Evolutionary conservation across 2,329 filamentous ascomycete species (phyloP), one percentile per base, ranked within the genome.

Genomic region (Claviceps africana): DNA sequence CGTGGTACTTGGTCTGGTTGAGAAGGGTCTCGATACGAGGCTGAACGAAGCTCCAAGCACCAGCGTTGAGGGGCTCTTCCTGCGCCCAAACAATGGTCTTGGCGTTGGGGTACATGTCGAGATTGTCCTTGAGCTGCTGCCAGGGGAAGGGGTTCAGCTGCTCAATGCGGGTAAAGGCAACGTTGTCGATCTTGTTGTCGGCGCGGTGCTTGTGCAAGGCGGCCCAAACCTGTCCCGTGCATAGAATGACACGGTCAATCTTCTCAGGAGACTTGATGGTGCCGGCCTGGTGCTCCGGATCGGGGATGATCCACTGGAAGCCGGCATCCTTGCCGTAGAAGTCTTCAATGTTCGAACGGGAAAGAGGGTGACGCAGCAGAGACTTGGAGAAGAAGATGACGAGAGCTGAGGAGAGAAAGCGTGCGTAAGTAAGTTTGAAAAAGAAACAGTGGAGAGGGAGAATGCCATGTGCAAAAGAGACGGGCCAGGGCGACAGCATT

Each of bases 141-240:
- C 93, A 98, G 50, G 93, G 93, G 87, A 98, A 98, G 64, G 93
- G 93, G 75, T 98, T 90, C 55, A 98, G 81, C 74, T 98, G 93
- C 75, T 98, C 93, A 60, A 98, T 82, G 66, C 93, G 89, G 22
- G 90, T 96, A 67, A 98, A 85, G 64, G 91, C 93, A 21, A 91
- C 86, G 66, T 96, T 85, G 70, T 89, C 88, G 66, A 95, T 80
- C 58, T 86, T 83, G 67, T 94, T 85, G 57, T 88, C 79, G 61
- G 86, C 81, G 62, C 93, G 89, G 78, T 96, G 82, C 76, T 97
- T 97, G 73, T 85, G 76, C 45, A 98, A 81, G 25, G 89, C 84
- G 49, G 85, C 83, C 71, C 90, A 98, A 54, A 97, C 91, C 74
- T 98, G 93, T 60, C 93, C 93, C 55, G 86, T 82, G 78, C 93